Base-by-base conservation (phyloP, 371 early-diverging fungal genomes). In the Syncephalastrum racemosum region DNA sequence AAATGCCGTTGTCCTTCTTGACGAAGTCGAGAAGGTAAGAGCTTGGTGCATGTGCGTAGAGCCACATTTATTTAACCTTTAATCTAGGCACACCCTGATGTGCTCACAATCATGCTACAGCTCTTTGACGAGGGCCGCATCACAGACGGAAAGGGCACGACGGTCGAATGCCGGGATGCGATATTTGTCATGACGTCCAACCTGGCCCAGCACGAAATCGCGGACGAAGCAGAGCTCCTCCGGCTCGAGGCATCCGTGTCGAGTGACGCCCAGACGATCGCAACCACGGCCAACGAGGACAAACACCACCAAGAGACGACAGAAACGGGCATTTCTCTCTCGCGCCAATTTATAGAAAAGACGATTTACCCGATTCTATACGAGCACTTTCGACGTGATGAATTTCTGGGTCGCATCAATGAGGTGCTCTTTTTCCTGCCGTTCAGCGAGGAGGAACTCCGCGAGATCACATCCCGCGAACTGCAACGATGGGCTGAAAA, bases 161-260 rank as follows among this genome's bases (percentile, higher is more conserved):
- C 84, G 12, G 80, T 83, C 2, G 75, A 76, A 60, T 71, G 85
- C 68, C 68, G 80, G 36, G 88, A 88, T 60, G 87, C 87, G 5
- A 86, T 89, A 19, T 80, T 89, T 59, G 66, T 90, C 45, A 86
- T 90, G 84, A 90, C 90, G 4, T 82, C 83, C 22, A 90, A 90
- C 53, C 59, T 90, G 27, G 90, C 88, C 2, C 85, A 88, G 52
- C 75, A 82, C 44, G 80, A 83, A 55, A 88, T 89, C 53, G 82
- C 81, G 1, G 80, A 80, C 47, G 79, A 81, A 58, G 77, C 85
- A 0, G 79, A 80, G 53, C 50, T 71, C 10, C 57, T 83, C n/a
- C 68, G 85, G 20, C 58, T 73, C 0, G 84, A 85, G 54, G 81
- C 78, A 2, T 76, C 71, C 10, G 71, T 75, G 0, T 60, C 71